Base-by-base conservation (phyloP, 1,139 yeast species). In the Starmera stellimalicola region DNA sequence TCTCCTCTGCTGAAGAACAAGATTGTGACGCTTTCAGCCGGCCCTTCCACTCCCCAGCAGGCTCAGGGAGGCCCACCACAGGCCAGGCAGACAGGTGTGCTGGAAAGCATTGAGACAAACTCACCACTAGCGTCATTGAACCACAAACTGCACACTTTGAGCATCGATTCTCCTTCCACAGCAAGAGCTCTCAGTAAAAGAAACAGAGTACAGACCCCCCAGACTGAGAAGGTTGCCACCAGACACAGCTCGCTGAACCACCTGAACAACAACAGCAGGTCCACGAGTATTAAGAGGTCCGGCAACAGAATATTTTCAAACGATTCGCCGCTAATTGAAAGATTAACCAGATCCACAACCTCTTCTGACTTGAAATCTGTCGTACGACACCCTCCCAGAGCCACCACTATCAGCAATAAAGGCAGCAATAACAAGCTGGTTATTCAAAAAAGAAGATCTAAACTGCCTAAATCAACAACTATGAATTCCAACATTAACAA, bases 271-370 rank as follows among this genome's bases (percentile, higher is more conserved):
- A 26, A 12, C 7, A 11, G 9, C 23, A 24, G 8, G 11, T 11
- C 6, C n/a, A n/a, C n/a, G n/a, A n/a, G n/a, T n/a, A n/a, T n/a
- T n/a, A n/a, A n/a, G n/a, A n/a, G n/a, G n/a, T n/a, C n/a, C n/a
- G n/a, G n/a, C n/a, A n/a, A n/a, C 5, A 23, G 26, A 9, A 15
- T 12, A 26, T 26, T 15, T 8, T 15, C 27, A n/a, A 42, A 40
- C 16, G 40, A 43, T n/a, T 40, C 50, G 1, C 46, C 47, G 3
- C 18, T 45, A 5, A 9, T 47, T 2, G 31, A 41, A 5, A 37
- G 52, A 26, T 33, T 47, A 3, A 45, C 50, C 3, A 37, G 45
- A 20, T 44, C 52, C 2, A 46, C 50, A 3, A 41, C 48, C 2
- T 35, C 50, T 4, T 44, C 38, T 5, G 27, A 43, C 15, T 33